phyloP scores from a whole-genome alignment of 176 grass and related monocot genomes.

The Alloteropsis semialata region DNA sequence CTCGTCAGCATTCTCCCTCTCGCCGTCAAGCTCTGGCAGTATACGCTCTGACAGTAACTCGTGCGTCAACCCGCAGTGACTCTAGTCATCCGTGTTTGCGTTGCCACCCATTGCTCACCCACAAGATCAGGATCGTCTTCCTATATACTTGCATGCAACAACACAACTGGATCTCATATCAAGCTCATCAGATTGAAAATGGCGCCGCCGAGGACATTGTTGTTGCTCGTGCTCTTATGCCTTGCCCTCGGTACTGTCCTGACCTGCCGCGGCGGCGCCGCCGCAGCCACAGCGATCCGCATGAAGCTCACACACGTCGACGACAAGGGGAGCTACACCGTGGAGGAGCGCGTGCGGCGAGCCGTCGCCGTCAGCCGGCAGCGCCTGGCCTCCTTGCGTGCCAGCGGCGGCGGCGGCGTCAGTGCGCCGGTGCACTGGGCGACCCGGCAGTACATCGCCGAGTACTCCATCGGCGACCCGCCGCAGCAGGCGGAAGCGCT shows the following conservation, averaged over 20 bases:
- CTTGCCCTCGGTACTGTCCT: neutral
- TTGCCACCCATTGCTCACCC: neutral
- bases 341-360: constrained; percentile 25
- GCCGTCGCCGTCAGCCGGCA: neutral
- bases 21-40: too few relatives aligned
- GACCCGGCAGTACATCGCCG: neutral
- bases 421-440: neutral
- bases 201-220: neutral
- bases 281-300: neutral
- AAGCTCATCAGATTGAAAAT: too few relatives aligned
- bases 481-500: neutral
- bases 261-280: neutral
- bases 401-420: neutral
- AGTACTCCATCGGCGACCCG: constrained; percentile 14
- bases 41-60: too few relatives aligned
- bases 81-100: too few relatives aligned
- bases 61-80: too few relatives aligned
- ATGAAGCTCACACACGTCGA: constrained; percentile 23
- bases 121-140: neutral
- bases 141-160: too few relatives aligned
- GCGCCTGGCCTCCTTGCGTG: neutral
- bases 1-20: too few relatives aligned
- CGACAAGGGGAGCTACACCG: constrained; percentile 5
- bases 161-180: too few relatives aligned
- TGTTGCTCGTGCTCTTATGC: neutral